Base-by-base conservation (phyloP, 1,284 basidiomycete species). In the Apiotrichum veenhuisii region DNA sequence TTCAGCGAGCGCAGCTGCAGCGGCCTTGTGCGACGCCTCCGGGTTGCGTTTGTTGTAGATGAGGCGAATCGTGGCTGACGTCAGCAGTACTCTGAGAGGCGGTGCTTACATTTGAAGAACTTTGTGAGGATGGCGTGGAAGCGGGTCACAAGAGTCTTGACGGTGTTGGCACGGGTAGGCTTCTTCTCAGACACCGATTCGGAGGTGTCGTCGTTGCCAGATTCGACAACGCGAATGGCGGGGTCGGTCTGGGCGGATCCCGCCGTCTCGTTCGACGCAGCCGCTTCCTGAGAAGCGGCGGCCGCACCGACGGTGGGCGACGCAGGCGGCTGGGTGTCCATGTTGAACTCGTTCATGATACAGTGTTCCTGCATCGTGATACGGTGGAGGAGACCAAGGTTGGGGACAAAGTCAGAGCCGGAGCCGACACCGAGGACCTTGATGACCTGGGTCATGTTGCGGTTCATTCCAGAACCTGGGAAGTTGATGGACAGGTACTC, bases 61-160 rank as follows among this genome's bases (percentile, higher is more conserved):
- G 71, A 96, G 81, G 72, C 91, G 89, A 60, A 93, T 87, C 59
- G 93, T 85, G n/a, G n/a, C n/a, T n/a, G n/a, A n/a, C n/a, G n/a
- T n/a, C n/a, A n/a, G n/a, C n/a, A n/a, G n/a, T n/a, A n/a, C n/a
- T n/a, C n/a, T n/a, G n/a, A n/a, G n/a, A n/a, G n/a, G n/a, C n/a
- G n/a, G n/a, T n/a, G n/a, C n/a, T n/a, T n/a, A 18, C 89, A 91
- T 82, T 91, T 89, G 79, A 96, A 92, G 73, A 98, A 88, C 5
- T 90, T 87, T 1, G 86, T 85, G 56, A 95, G 77, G 4, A 87
- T 82, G 27, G 82, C 85, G 0, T 92, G 90, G 53, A 95, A 82
- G 44, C 89, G 86, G 57, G 87, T 85, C 0, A 87, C 85, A 34
- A 97, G 77, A 67, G 92, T 89, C 71, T 87, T 89, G 45, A 62